phyloP scores from a whole-genome alignment of 169 alveolate genomes.

The Theileria equi region DNA sequence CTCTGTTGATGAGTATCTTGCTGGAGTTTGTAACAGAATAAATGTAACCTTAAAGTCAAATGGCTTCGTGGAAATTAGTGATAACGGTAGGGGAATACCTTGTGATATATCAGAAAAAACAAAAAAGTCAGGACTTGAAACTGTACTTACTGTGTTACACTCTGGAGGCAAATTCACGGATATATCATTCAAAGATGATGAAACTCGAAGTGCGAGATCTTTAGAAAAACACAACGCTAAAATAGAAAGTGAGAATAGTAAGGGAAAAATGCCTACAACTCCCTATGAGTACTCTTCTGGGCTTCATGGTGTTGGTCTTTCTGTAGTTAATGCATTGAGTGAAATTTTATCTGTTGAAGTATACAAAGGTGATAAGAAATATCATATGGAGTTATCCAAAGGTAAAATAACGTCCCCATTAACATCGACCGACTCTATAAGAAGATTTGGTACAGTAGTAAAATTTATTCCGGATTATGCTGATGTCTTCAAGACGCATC shows the following conservation, averaged over 20 bases:
- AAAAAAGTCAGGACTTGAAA: constrained; percentile 72
- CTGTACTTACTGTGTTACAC: constrained; percentile 77
- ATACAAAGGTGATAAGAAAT: constrained; percentile 53
- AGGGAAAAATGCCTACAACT: constrained; percentile 22
- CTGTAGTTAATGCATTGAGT: constrained; percentile 80
- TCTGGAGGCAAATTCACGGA: constrained; percentile 83
- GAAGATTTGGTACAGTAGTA: constrained; percentile 43
- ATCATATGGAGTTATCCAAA: constrained; percentile 65
- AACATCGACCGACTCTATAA: constrained; percentile 8
- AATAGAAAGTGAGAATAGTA: constrained; percentile 1
- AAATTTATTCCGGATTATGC: constrained; percentile 57
- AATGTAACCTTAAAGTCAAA: constrained; percentile 66
- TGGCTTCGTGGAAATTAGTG: constrained; percentile 67
- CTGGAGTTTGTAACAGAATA: constrained; percentile 70
- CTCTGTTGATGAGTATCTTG: constrained; percentile 78
- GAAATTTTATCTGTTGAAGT: constrained; percentile 70
- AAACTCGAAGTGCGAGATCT: constrained; percentile 10
- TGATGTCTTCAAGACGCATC: constrained; percentile 44
- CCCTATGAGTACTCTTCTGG: constrained; percentile 77
- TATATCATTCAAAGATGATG: constrained; percentile 30
- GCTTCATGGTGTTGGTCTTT: constrained; percentile 81
- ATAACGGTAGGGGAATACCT: constrained; percentile 82
- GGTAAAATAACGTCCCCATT: constrained; percentile 65
- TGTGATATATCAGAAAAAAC: constrained; percentile 72
- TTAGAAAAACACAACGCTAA: not conserved